Evolutionary conservation across 768 basidiomycete genomes (phyloP).

Genomic region (Tephrocybe sp.): DNA sequence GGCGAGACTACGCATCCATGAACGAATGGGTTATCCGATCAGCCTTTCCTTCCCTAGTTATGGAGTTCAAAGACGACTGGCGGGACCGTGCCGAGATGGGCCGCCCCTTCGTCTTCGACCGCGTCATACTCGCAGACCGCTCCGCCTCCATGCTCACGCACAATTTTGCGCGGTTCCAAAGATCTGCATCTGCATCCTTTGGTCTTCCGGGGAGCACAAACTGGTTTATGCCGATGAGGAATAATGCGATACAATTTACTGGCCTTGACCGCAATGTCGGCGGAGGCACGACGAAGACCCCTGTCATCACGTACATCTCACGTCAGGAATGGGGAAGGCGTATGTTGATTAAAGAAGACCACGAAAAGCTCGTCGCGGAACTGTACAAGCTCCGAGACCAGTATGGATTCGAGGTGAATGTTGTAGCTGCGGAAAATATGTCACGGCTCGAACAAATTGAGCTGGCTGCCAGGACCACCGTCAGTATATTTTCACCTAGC

Average conservation of each 20-base stretch:
- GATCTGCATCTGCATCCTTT: conserved; percentile 75
- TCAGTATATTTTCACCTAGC: conserved; percentile 26
- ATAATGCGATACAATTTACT: conserved; percentile 70
- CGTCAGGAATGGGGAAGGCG: conserved; percentile 87
- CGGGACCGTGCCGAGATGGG: conserved; percentile 70
- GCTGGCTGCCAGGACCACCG: conserved; percentile 82
- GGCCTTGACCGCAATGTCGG: conserved; percentile 48
- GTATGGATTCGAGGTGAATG: conserved; percentile 84
- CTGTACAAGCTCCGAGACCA: conserved; percentile 64
- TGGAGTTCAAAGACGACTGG: conserved; percentile 86
- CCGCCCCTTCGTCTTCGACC: conserved; percentile 75
- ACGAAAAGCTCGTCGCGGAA: conserved; percentile 75
- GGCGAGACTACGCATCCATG: conserved; percentile 91
- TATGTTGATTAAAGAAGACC: conserved; percentile 73
- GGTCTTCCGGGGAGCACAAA: conserved; percentile 67
- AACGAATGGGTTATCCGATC: conserved; percentile 83
- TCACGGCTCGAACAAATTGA: conserved; percentile 75
- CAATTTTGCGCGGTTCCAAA: conserved; percentile 66
- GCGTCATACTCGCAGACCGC: conserved; percentile 85
- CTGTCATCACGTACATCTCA: conserved; percentile 91
- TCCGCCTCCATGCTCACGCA: conserved; percentile 76
- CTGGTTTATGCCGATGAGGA: conserved; percentile 84
- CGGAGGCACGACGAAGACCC: conserved; percentile 46
- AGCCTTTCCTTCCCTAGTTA: conserved; percentile 74
- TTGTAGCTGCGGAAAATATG: conserved; percentile 83